Evolutionary conservation across 352 stramenopile species (phyloP).

Genomic region (Pythium sp.): DNA sequence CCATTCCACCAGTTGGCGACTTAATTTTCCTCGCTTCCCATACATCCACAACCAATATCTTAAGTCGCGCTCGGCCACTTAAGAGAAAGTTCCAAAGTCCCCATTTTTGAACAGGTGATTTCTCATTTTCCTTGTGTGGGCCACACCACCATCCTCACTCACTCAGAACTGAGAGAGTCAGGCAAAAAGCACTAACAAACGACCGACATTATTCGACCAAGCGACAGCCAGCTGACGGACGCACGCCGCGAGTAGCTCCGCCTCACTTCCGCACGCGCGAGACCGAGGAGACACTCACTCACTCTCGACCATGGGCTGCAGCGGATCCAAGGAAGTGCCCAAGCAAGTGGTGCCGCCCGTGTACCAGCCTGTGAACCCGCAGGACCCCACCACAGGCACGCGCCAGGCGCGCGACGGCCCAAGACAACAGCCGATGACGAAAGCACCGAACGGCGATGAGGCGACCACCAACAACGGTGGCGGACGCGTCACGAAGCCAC

Average conservation of each 20-base stretch:
- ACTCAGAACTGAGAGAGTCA: slow-evolving; percentile 10
- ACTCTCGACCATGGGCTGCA: slow-evolving; percentile 14
- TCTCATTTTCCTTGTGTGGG: slow-evolving; percentile 2
- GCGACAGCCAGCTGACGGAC: slow-evolving; percentile 4
- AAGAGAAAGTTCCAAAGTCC: not conserved
- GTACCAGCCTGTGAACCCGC: slow-evolving; percentile 8
- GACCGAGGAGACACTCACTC: not conserved
- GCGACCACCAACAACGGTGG: not conserved
- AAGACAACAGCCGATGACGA: not conserved
- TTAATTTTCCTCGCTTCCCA: too few relatives aligned
- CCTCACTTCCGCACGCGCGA: slow-evolving; percentile 1
- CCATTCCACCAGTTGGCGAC: too few relatives aligned
- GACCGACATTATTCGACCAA: slow-evolving; percentile 8
- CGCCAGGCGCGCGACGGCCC: not conserved
- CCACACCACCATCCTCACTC: not conserved
- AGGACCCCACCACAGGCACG: slow-evolving; percentile 6
- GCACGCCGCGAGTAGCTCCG: slow-evolving; percentile 1
- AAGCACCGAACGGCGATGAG: not conserved
- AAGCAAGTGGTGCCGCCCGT: not conserved
- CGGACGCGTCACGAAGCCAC: slow-evolving; percentile 2
- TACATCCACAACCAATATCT: too few relatives aligned
- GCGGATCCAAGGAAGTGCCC: slow-evolving; percentile 8
- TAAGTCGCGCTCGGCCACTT: not conserved
- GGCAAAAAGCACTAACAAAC: slow-evolving; percentile 2
- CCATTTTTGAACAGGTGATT: slow-evolving; percentile 1